phyloP scores from a whole-genome alignment of 371 early-diverging fungal species.

The Capillidium heterosporum region DNA sequence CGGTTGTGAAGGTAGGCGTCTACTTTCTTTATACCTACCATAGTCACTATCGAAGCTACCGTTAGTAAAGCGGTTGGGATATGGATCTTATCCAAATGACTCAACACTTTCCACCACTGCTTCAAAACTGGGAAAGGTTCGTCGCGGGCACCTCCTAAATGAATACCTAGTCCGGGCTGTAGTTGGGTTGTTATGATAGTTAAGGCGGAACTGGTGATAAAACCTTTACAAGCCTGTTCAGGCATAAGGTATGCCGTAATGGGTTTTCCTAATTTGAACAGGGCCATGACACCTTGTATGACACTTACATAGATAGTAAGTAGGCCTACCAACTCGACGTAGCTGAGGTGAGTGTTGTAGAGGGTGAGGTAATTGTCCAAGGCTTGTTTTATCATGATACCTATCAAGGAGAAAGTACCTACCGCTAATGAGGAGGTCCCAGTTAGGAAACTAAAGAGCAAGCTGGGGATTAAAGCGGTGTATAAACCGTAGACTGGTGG shows the following conservation, averaged over 20 bases:
- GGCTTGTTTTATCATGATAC: neutral
- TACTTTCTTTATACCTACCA: neutral
- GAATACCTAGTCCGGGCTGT: neutral
- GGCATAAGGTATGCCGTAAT: neutral
- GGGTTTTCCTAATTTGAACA: neutral
- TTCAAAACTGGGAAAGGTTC: neutral
- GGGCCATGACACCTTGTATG: neutral
- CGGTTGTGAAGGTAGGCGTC: neutral
- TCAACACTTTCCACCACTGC: neutral
- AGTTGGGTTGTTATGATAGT: neutral
- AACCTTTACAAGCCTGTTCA: neutral
- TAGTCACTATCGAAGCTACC: neutral
- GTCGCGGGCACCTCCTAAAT: neutral
- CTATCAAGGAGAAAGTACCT: neutral
- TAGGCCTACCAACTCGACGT: neutral
- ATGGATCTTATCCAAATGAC: neutral
- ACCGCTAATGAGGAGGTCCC: constrained; percentile 29
- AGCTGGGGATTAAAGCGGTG: constrained; percentile 57
- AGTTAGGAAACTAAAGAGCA: constrained; percentile 64
- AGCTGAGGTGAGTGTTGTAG: neutral
- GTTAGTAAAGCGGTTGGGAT: neutral
- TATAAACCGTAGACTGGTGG: constrained; percentile 79
- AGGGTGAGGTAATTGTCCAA: neutral
- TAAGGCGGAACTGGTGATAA: neutral
- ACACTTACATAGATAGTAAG: neutral